phyloP scores from a whole-genome alignment of 306 rosid genomes.

The Albizia julibrissin region DNA sequence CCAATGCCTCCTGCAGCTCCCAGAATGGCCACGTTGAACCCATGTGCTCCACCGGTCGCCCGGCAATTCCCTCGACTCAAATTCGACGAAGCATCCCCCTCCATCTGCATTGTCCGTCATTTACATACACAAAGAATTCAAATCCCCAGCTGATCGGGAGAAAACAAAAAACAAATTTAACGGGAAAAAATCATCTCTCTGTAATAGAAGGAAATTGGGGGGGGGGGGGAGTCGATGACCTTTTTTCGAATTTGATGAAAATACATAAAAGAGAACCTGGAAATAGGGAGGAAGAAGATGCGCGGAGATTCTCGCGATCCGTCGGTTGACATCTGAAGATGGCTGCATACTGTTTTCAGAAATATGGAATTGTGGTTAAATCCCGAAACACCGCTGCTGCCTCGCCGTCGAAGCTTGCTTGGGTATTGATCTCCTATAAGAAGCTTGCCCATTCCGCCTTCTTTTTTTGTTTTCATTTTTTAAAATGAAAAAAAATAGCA shows the following conservation, averaged over 20 bases:
- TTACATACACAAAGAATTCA: constrained; percentile 6
- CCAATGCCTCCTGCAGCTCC: constrained; percentile 99
- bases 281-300: constrained; percentile 61
- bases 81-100: constrained; percentile 43
- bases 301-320: constrained; percentile 65
- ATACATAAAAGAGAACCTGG: constrained; percentile 43
- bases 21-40: constrained; percentile 82
- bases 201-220: background rate
- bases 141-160: background rate
- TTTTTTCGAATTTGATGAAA: background rate
- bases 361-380: background rate
- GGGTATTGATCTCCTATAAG: background rate
- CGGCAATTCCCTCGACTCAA: constrained; percentile 61
- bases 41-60: constrained; percentile 78
- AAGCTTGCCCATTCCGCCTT: background rate
- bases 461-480: background rate
- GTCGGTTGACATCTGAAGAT: constrained; percentile 45
- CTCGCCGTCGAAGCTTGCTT: background rate
- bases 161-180: background rate
- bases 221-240: background rate
- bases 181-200: background rate
- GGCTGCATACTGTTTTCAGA: constrained; percentile 32
- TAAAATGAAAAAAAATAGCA: background rate
- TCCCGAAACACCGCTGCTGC: background rate
- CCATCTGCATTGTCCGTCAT: constrained; percentile 42